Base-by-base conservation (phyloP, 208 protist genomes). In the Wallacemonas collosoma region DNA sequence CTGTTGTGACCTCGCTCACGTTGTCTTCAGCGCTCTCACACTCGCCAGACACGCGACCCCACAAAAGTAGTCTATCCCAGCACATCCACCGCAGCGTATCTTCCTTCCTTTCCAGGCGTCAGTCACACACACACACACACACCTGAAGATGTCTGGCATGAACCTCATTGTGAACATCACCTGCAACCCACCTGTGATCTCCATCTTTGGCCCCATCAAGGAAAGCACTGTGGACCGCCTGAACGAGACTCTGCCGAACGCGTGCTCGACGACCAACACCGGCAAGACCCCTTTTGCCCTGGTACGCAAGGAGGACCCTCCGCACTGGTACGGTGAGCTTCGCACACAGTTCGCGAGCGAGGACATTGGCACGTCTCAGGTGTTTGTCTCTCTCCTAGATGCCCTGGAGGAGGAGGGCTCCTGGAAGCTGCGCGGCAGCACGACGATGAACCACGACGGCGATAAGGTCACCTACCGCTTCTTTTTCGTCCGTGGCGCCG, bases 101-200 rank as follows among this genome's bases (percentile, higher is more conserved):
- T 26, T 26, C 26, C 26, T 26, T 26, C 26, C 26, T 26, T 26
- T 26, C 26, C 26, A 26, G 26, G 26, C 26, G 26, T 26, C 26
- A 26, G 26, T 26, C 26, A 65, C 50, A 56, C 47, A 43, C 47
- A 62, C 58, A 3, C 58, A 67, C 48, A 8, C 43, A 35, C 40
- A 48, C 50, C 35, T 40, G 47, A 60, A 43, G 47, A 89, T 85
- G 82, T 82, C 84, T 26, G 90, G 90, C n/a, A 91, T 91, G 79
- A 95, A 93, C 64, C 77, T 97, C 9, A 92, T 97, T 39, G 89
- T 96, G 38, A 95, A 94, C 77, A 73, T 97, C 55, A 97, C 91
- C 55, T 92, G 90, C 80, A 97, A 97, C 79, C 93, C 93, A 9
- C 93, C 93, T n/a, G 72, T 84, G 15, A 86, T 97, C 56, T 87